Base-by-base conservation (phyloP, 2,329 filamentous ascomycete species). In the Diaporthe sp. region DNA sequence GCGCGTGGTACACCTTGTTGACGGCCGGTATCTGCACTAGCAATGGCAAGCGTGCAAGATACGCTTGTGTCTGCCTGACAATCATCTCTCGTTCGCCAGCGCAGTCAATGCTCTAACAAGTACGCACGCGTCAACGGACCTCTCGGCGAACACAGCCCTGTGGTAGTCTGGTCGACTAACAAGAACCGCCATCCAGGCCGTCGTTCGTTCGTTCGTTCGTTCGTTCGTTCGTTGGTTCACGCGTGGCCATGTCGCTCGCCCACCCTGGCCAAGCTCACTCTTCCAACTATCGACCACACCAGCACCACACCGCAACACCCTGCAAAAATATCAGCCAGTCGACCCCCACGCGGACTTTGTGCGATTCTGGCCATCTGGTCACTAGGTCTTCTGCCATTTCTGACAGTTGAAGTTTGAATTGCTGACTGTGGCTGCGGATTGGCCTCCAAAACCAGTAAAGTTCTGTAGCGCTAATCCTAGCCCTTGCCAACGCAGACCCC, bases 31-130 rank as follows among this genome's bases (percentile, higher is more conserved):
- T 44, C 44, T 27, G 63, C 27, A 66, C 27, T 51, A 66, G 61
- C 61, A 25, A 35, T 35, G 12, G 42, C 19, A 47, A 22, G n/a
- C 37, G 39, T 63, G 37, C 25, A 32, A 56, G 17, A 30, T 50
- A 27, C 27, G 19, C 5, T 50, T 27, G 4, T 22, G 44, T 25
- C 44, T 66, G 63, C 63, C 63, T 66, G 63, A 66, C 63, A 66
- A 66, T 66, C 63, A 66, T 66, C 63, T 51, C 63, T 66, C 63
- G 63, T 66, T 51, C 17, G 63, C 63, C 63, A 25, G 44, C 44
- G 61, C 63, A 19, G 44, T 66, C 63, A 66, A 66, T 66, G 63
- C 63, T 27, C 63, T 51, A 37, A 19, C 12, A 13, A 65, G 19
- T 35, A 17, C 25, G 6, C 42, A 47, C 61, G 44, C 44, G 27